Evolutionary conservation across 805 yeast species (phyloP), one percentile per base, ranked within the genome.

Genomic region (Lipomyces sp.): DNA sequence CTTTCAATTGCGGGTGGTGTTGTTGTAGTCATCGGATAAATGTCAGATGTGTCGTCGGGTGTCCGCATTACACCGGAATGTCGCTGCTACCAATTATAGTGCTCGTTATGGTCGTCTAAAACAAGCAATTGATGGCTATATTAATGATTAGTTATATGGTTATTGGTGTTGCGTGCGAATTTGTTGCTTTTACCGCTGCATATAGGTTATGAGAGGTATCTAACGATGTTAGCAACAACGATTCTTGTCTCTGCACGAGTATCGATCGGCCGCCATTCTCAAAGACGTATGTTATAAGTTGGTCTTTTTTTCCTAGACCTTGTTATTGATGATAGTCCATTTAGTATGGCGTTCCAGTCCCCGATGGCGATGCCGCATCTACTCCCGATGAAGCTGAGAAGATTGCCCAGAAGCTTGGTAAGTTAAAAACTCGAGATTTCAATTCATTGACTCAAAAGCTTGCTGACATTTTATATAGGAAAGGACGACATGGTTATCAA

Each of bases 231-330:
- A 50, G 59, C 73, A 74, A 65, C 80, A 79, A 75, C 91, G 99
- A 84, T 83, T 82, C 82, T 83, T 95, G 74, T 92, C 98, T 18
- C 87, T 95, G 73, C 99, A 95, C 77, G 99, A 95, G 82, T 95
- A 80, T 87, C 91, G 98, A 80, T 90, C 98, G 39, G 97, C 98
- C 61, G 90, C 89, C 69, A 81, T 95, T 65, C 86, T 95, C 75
- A 85, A 88, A 78, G 73, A 67, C 50, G 73, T 73, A 67, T 64
- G 71, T 65, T 33, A 4, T 18, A 42, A 42, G n/a, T n/a, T n/a
- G 48, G n/a, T 4, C 18, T 6, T 8, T 33, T 34, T n/a, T 29
- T 34, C 33, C 2, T 35, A 29, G 30, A 3, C 10, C 15, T 29
- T 37, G 53, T 51, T 15, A 39, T 34, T 42, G 35, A 61, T 18